A percentile compares a stretch with the other conserved stretches of the same genome.
phyloP scores from a whole-genome alignment of 2,329 filamentous ascomycete genomes.

The Coniella vitis region DNA sequence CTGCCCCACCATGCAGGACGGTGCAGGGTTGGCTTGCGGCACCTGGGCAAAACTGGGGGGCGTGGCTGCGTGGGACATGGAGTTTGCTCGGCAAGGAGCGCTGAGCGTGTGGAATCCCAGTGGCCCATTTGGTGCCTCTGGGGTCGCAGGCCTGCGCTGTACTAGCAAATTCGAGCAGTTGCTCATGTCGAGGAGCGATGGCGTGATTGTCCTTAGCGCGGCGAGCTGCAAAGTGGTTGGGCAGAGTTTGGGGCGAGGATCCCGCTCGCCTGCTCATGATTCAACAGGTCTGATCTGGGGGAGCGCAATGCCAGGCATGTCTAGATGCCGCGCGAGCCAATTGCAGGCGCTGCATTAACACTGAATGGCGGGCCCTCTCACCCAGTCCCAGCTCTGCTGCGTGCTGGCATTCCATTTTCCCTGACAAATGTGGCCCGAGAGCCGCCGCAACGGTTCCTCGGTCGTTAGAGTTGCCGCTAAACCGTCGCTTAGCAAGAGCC shows the following conservation, averaged over 20 bases:
- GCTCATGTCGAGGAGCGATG: constrained; percentile 14
- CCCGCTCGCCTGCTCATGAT: constrained; percentile 7
- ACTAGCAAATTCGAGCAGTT: not conserved
- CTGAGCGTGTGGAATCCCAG: too few species aligned
- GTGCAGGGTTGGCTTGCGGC: constrained; percentile 1
- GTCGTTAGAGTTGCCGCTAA: not conserved
- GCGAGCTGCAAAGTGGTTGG: constrained; percentile 2
- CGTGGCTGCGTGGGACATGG: constrained; percentile 1
- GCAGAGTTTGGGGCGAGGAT: constrained; percentile 1
- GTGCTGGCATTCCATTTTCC: not conserved
- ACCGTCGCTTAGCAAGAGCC: constrained; percentile 5
- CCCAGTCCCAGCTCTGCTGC: not conserved
- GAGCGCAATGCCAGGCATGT: not conserved
- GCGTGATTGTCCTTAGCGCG: constrained; percentile 16
- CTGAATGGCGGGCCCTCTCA: constrained; percentile 7
- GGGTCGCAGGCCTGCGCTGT: not conserved
- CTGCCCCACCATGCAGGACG: not conserved
- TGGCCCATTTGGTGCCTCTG: not conserved
- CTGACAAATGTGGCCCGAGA: constrained; percentile 11
- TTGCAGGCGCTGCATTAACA: constrained; percentile 13
- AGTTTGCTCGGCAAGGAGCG: constrained; percentile 2
- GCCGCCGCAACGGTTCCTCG: constrained; percentile 9
- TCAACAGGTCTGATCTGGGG: constrained; percentile 13
- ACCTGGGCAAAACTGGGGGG: too few species aligned
- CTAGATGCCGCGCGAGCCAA: constrained; percentile 1